phyloP scores from a whole-genome alignment of 345 rosid genomes.

The Boechera retrofracta region DNA sequence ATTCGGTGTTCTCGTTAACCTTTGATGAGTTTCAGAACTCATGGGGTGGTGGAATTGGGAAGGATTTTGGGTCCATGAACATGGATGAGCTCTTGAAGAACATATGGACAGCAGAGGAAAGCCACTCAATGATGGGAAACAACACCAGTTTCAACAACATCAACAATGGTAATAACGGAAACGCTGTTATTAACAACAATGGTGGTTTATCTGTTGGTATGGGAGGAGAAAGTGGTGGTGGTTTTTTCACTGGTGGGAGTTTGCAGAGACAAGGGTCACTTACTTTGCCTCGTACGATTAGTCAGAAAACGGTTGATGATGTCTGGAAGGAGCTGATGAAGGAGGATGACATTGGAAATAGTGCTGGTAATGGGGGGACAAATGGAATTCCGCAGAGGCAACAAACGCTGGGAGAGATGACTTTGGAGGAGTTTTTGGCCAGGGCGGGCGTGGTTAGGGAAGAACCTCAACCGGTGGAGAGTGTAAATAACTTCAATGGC shows the following conservation, averaged over 20 bases:
- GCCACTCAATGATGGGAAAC: constrained; percentile 49
- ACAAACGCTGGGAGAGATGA: constrained; percentile 89
- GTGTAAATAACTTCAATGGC: constrained; percentile 51
- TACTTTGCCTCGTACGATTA: constrained; percentile 83
- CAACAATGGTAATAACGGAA: constrained; percentile 16
- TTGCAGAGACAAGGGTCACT: constrained; percentile 93
- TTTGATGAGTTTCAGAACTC: constrained; percentile 91
- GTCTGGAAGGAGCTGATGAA: constrained; percentile 82
- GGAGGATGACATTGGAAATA: constrained; percentile 54
- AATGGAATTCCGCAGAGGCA: constrained; percentile 70
- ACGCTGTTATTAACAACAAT: constrained; percentile 2
- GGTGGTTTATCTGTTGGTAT: constrained; percentile 47
- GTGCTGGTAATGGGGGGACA: constrained; percentile 43
- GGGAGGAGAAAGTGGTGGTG: constrained; percentile 42
- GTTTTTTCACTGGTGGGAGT: constrained; percentile 44
- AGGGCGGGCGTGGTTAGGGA: constrained; percentile 93
- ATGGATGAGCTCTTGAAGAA: constrained; percentile 92
- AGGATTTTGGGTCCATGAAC: constrained; percentile 97
- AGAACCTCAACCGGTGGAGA: constrained; percentile 56
- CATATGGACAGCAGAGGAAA: constrained; percentile 86
- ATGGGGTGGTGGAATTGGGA: constrained; percentile 71
- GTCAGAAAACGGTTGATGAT: constrained; percentile 91
- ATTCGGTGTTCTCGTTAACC: constrained; percentile 82
- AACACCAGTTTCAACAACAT: constrained; percentile 19
- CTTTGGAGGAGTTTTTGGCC: constrained; percentile 88